Evolutionary conservation across 176 grass and related monocot genomes (phyloP).

Genomic region (Oropetium thomaeum): DNA sequence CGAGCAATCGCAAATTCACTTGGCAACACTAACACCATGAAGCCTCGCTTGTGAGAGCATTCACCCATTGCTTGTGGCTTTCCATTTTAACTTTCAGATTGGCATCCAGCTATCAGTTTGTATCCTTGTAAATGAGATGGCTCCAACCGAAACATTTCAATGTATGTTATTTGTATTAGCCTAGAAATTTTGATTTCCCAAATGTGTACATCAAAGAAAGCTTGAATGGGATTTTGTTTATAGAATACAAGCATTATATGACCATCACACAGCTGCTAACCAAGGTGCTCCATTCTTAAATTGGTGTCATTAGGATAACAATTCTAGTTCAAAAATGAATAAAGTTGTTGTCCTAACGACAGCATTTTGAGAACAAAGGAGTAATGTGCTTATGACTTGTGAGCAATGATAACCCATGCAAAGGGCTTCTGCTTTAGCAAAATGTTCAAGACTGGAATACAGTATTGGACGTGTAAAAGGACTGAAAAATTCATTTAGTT

Average conservation of each 20-base stretch:
- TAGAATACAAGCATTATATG: not conserved
- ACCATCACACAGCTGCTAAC: too few relatives aligned
- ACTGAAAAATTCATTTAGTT: too few relatives aligned
- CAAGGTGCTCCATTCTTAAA: too few relatives aligned
- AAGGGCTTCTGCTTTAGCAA: too few relatives aligned
- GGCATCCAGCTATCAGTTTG: not conserved
- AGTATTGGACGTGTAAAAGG: too few relatives aligned
- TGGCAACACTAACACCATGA: conserved; percentile 22
- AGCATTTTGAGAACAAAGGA: too few relatives aligned
- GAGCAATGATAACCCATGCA: too few relatives aligned
- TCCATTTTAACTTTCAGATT: not conserved
- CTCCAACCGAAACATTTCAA: not conserved
- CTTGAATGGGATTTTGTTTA: not conserved
- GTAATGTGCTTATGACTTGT: too few relatives aligned
- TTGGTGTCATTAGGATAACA: too few relatives aligned
- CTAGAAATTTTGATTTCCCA: not conserved
- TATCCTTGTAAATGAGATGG: conserved; percentile 4
- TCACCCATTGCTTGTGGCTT: not conserved
- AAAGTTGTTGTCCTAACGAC: too few relatives aligned
- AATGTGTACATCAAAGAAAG: not conserved
- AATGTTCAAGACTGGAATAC: too few relatives aligned
- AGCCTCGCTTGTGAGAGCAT: conserved; percentile 42
- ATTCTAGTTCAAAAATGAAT: too few relatives aligned
- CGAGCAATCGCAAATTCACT: conserved; percentile 26
- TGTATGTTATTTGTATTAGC: not conserved